A percentile compares a stretch with the other conserved stretches of the same genome.
Conservation (phyloP, 208 protist species). For the Dictyostelium gargantuum region DNA sequence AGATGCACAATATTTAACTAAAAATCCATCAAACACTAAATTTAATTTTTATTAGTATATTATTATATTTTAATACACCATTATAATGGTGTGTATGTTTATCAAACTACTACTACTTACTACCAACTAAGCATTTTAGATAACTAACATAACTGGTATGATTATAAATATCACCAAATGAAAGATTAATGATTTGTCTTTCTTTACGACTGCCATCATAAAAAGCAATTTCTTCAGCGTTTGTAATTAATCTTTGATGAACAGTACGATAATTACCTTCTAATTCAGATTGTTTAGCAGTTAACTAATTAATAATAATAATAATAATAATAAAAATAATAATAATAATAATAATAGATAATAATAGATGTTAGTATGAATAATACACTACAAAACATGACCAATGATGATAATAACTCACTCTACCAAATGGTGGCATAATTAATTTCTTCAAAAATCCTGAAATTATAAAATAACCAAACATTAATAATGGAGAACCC, state of each 20-base stretch:
- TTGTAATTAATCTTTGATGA: conserved; percentile 82
- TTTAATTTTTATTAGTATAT: conserved; percentile 43
- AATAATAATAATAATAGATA: neutral
- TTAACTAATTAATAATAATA: conserved; percentile 54
- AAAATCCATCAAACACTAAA: conserved; percentile 79
- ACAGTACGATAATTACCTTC: conserved; percentile 84
- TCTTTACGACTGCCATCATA: conserved; percentile 80
- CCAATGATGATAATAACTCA: neutral
- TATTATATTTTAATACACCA: conserved; percentile 36
- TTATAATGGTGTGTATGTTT: conserved; percentile 4
- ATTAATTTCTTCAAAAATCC: conserved; percentile 78
- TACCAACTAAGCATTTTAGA: conserved; percentile 65
- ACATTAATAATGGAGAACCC: conserved; percentile 77
- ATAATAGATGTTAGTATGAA: no score
- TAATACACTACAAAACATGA: no score
- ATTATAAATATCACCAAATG: conserved; percentile 63
- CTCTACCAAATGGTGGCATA: conserved; percentile 65
- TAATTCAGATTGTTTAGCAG: conserved; percentile 79
- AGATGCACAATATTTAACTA: conserved; percentile 84
- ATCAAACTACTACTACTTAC: neutral
- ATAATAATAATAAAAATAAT: neutral
- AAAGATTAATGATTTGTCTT: conserved; percentile 72
- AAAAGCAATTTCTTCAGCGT: conserved; percentile 84
- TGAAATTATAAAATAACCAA: conserved; percentile 81
- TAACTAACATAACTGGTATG: conserved; percentile 64